Evolutionary conservation across 352 stramenopile genomes (phyloP).

Genomic region (Peronosclerospora sorghi): DNA sequence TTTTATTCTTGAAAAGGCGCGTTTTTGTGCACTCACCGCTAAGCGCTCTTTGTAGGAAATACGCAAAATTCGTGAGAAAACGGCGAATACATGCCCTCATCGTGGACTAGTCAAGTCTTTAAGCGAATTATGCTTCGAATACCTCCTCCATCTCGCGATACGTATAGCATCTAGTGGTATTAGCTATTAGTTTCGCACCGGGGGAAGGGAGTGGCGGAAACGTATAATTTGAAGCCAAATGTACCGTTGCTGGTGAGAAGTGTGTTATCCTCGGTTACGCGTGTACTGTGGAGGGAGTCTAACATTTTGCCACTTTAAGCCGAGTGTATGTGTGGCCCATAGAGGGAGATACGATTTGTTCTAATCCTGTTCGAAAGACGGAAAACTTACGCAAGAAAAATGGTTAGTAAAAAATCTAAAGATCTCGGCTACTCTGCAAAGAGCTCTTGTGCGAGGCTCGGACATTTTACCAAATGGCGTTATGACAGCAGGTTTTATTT

Average conservation of each 20-base stretch:
- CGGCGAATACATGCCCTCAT: slow-evolving; percentile 45
- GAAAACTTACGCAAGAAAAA: no score
- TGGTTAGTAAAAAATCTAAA: no score
- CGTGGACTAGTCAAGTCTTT: slow-evolving; percentile 51
- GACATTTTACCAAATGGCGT: no score
- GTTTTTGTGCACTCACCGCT: neutral
- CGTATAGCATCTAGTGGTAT: slow-evolving; percentile 1
- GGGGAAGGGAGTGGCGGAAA: neutral
- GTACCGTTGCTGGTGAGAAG: slow-evolving; percentile 35
- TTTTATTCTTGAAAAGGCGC: no score
- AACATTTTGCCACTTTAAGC: slow-evolving; percentile 6
- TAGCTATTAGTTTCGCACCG: neutral
- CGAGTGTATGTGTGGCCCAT: slow-evolving; percentile 16
- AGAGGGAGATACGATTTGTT: neutral
- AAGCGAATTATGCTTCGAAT: slow-evolving; percentile 49
- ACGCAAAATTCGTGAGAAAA: slow-evolving; percentile 29
- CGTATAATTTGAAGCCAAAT: slow-evolving; percentile 36
- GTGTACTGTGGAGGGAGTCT: neutral
- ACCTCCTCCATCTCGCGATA: neutral
- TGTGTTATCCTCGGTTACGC: slow-evolving; percentile 3
- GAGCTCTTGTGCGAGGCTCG: no score
- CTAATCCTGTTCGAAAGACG: neutral
- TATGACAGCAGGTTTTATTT: no score
- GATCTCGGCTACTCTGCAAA: no score
- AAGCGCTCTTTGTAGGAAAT: slow-evolving; percentile 6